Evolutionary conservation across 768 basidiomycete genomes (phyloP).

Genomic region (Coprinellus micaceus): DNA sequence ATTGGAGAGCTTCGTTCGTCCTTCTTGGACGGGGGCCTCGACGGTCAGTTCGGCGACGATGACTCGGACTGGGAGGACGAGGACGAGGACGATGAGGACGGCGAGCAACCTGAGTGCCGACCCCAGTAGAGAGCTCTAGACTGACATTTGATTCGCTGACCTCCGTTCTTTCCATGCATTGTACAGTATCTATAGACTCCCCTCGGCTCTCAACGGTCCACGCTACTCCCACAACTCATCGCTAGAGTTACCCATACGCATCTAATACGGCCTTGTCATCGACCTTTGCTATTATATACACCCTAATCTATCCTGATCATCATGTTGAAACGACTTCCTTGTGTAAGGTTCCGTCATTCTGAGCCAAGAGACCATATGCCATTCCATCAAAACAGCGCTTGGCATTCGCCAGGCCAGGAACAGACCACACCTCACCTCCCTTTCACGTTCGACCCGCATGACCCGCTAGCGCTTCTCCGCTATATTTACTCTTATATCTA

Average conservation of each 20-base stretch:
- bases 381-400: not conserved
- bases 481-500: too few species aligned
- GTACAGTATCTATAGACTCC: not conserved
- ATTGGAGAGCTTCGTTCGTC: conserved; percentile 68
- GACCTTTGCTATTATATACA: too few species aligned
- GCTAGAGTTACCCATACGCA: too few species aligned
- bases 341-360: too few species aligned
- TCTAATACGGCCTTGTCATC: too few species aligned
- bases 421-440: not conserved
- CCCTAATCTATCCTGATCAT: too few species aligned
- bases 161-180: not conserved
- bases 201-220: too few species aligned
- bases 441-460: too few species aligned
- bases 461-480: too few species aligned
- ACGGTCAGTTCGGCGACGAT: conserved; percentile 63
- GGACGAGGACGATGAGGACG: conserved; percentile 59
- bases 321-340: too few species aligned
- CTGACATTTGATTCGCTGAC: not conserved
- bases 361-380: not conserved
- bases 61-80: conserved; percentile 66
- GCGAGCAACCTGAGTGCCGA: conserved; percentile 55
- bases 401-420: not conserved
- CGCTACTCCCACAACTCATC: too few species aligned
- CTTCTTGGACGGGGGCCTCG: conserved; percentile 72
- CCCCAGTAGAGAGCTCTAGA: conserved; percentile 40